Conservation (phyloP, 2,329 filamentous ascomycete species). For the Spiromastix sp. region DNA sequence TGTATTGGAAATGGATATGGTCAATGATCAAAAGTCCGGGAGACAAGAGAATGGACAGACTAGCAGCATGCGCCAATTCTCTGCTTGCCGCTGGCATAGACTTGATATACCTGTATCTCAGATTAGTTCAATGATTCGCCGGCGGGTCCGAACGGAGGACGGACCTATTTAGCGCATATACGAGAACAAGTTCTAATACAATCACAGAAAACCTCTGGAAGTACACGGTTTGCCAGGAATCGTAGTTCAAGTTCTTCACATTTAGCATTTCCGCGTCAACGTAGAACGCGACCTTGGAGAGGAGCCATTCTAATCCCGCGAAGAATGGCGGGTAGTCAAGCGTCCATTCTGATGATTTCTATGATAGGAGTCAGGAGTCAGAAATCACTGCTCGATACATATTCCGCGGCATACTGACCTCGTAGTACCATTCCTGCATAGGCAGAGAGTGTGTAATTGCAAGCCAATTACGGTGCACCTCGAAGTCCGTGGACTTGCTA, state of each 20-base stretch:
- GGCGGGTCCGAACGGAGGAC: background rate
- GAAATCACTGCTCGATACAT: background rate
- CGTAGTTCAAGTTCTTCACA: constrained; percentile 70
- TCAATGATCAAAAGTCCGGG: constrained; percentile 94
- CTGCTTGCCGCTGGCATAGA: constrained; percentile 56
- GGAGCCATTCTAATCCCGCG: constrained; percentile 87
- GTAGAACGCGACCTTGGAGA: constrained; percentile 70
- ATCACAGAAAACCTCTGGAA: constrained; percentile 91
- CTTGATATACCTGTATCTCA: constrained; percentile 55
- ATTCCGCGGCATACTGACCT: constrained; percentile 52
- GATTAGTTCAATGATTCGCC: constrained; percentile 6
- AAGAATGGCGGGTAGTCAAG: constrained; percentile 98
- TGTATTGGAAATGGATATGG: constrained; percentile 98
- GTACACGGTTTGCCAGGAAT: constrained; percentile 87
- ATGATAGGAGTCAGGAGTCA: constrained; percentile 8
- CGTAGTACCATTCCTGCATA: constrained; percentile 85
- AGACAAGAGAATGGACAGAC: constrained; percentile 80
- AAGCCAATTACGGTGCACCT: constrained; percentile 98
- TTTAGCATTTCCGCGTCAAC: constrained; percentile 73
- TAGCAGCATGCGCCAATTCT: constrained; percentile 71
- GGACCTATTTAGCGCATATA: constrained; percentile 71
- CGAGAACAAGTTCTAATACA: constrained; percentile 68
- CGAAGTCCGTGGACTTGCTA: constrained; percentile 98
- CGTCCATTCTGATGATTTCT: constrained; percentile 97
- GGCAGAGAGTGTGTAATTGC: constrained; percentile 88